Conservation (phyloP, 1,284 basidiomycete species). For the Cutaneotrichosporon arboriforme region DNA sequence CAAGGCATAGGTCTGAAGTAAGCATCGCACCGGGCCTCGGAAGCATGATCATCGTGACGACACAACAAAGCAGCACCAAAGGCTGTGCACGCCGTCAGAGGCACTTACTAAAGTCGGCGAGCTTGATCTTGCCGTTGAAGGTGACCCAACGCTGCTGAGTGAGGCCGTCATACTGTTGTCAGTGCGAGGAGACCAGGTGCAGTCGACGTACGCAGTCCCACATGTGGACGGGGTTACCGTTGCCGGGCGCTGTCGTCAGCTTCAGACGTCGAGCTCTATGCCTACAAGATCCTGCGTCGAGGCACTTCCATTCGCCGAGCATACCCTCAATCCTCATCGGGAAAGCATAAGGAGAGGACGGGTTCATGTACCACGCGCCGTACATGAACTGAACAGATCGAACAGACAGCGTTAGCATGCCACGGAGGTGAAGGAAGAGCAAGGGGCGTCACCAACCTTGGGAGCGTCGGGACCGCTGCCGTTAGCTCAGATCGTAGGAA, state of each 20-base stretch:
- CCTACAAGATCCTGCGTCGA: background rate
- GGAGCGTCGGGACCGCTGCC: background rate
- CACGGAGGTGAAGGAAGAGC: background rate
- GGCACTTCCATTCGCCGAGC: constrained; percentile 1
- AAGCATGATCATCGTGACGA: too few relatives aligned
- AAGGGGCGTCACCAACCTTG: background rate
- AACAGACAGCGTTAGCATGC: too few relatives aligned
- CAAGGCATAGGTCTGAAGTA: background rate
- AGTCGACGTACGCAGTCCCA: background rate
- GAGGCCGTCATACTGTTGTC: background rate
- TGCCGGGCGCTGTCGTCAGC: background rate
- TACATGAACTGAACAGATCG: constrained; percentile 1
- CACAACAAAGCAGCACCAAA: too few relatives aligned
- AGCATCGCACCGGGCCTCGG: background rate
- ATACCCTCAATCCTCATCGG: background rate
- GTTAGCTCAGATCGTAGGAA: background rate
- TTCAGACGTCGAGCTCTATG: background rate
- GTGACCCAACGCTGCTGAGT: background rate
- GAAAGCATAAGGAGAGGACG: background rate
- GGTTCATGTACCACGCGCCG: background rate
- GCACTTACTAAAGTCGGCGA: background rate
- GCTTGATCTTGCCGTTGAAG: background rate
- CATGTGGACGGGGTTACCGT: background rate
- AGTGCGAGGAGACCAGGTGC: too few relatives aligned
- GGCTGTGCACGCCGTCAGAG: too few relatives aligned